A percentile compares a stretch with the other conserved stretches of the same genome.
Conservation (phyloP, 495 filamentous ascomycete species). For the Neurospora sp. region DNA sequence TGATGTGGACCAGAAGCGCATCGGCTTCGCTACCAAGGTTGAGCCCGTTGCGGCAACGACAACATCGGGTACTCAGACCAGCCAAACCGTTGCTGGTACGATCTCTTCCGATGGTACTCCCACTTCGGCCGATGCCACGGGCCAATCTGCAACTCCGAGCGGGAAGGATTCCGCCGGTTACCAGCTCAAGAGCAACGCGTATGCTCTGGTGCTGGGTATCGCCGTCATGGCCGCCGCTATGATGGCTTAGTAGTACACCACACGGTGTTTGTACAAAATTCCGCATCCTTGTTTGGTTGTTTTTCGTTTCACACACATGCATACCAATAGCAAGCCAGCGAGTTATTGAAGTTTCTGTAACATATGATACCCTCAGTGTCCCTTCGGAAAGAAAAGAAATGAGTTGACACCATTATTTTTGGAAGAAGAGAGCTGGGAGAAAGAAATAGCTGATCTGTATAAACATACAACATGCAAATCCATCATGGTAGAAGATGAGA, state of each 20-base stretch:
- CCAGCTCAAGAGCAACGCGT: slow-evolving; percentile 6
- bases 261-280: not conserved
- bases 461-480: not conserved
- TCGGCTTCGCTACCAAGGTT: slow-evolving; percentile 38
- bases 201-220: slow-evolving; percentile 9
- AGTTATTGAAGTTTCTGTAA: not conserved
- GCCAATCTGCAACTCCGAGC: slow-evolving; percentile 1
- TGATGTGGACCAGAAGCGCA: slow-evolving; percentile 51
- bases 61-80: not conserved
- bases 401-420: not conserved
- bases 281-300: not conserved
- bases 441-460: not conserved
- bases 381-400: not conserved
- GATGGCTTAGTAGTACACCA: slow-evolving; percentile 5
- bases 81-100: not conserved
- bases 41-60: slow-evolving; percentile 6
- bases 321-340: not conserved
- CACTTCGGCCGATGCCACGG: slow-evolving; percentile 2
- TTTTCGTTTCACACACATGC: not conserved
- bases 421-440: not conserved
- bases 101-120: slow-evolving; percentile 6
- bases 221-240: slow-evolving; percentile 8
- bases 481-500: not conserved
- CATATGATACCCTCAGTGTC: not conserved
- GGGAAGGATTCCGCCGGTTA: slow-evolving; percentile 8